Percentiles rank a stretch among this genome's conserved stretches.
phyloP scores from a whole-genome alignment of 2,329 filamentous ascomycete genomes.

The Ceratocystis cubensis region DNA sequence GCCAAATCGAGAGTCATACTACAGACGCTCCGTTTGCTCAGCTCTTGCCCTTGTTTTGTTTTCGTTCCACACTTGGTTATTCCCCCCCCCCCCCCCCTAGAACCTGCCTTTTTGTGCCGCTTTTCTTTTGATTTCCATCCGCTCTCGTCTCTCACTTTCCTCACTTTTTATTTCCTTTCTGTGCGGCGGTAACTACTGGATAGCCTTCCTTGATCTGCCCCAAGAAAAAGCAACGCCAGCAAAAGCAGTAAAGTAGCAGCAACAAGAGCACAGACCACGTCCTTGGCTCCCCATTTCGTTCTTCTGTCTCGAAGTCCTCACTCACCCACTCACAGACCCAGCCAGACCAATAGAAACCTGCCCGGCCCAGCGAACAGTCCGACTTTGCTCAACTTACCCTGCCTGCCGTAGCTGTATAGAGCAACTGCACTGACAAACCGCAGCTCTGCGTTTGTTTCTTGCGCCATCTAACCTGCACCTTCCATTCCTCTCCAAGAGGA shows the following conservation, averaged over 20 bases:
- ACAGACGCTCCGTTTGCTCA: conserved; percentile 4
- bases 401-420: not conserved
- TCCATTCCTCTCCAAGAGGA: not conserved
- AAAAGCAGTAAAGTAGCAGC: not conserved
- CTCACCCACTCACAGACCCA: conserved; percentile 2
- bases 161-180: not conserved
- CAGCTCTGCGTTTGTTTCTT: not conserved
- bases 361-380: not conserved
- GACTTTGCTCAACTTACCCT: not conserved
- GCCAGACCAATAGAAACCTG: not conserved
- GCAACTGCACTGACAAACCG: conserved; percentile 1
- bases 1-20: conserved; percentile 1
- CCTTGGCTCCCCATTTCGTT: not conserved
- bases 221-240: not conserved
- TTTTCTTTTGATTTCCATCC: conserved; percentile 16
- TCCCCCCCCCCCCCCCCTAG: too few species aligned
- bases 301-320: not conserved
- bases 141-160: conserved; percentile 5
- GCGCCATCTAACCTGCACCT: conserved; percentile 6
- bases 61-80: not conserved
- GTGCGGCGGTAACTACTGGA: not conserved
- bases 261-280: conserved; percentile 5
- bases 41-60: not conserved
- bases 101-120: not conserved
- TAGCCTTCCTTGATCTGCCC: not conserved